Base-by-base conservation (phyloP, 2,329 filamentous ascomycete genomes). In the Fusarium papillatum region DNA sequence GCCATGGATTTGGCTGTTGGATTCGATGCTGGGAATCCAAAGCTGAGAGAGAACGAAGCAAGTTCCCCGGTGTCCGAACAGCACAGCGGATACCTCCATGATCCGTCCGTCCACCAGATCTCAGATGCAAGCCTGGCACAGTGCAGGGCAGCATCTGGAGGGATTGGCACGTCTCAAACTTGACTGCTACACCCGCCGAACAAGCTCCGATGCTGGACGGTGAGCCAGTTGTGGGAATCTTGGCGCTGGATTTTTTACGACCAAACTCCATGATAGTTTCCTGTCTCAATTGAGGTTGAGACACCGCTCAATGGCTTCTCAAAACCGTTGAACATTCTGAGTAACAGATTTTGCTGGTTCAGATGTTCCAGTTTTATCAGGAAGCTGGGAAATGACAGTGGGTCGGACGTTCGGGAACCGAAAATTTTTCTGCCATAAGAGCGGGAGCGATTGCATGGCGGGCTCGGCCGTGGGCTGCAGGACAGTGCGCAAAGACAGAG, bases 341-440 rank as follows among this genome's bases (percentile, higher is more conserved):
- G 48, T 16, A 24, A 63, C 17, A 63, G 31, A 9, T 43, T 24
- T 31, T 29, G 24, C n/a, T 59, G 38, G 43, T 10, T 46, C 34
- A 29, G n/a, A 7, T 38, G 34, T 38, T 46, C 34, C 53, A 57
- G 55, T 65, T 69, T 77, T 53, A 29, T 48, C 43, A 64, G 70
- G 41, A 71, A 67, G 57, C 63, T 71, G 50, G 67, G 69, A 72
- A 71, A 75, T 70, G 72, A 79, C 34, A 72, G 75, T 78, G 73
- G 73, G 55, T 48, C 74, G 60, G 62, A 53, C 64, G 43, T 70
- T 78, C 67, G 71, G 74, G 71, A 41, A 62, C 69, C 65, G 66
- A 64, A 75, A 79, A 78, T 66, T 5, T 71, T 80, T 80, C 76
- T 71, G 50, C 64, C 55, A 61, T 31, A 19, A 68, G 41, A 16